A percentile compares a stretch with the other conserved stretches of the same genome.
Conservation (phyloP, 441 rosid species). For the Euphorbia schlechtendalii region DNA sequence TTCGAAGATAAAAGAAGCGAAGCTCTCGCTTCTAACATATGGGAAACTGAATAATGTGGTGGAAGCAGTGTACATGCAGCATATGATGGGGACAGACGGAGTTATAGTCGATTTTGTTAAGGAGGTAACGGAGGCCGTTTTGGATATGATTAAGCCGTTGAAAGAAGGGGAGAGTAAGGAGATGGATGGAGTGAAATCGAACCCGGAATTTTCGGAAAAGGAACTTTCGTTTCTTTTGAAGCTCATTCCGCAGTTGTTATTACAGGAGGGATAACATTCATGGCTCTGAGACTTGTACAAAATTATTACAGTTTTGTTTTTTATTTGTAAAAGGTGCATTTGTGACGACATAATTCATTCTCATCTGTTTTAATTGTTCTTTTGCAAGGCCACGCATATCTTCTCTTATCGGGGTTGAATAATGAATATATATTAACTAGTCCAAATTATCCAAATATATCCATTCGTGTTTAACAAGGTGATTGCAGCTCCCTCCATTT, state of each 20-base stretch:
- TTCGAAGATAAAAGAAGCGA: slow-evolving; percentile 65
- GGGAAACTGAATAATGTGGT: slow-evolving; percentile 79
- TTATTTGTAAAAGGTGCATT: too few species aligned
- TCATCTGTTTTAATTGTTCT: too few species aligned
- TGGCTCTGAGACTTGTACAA: too few species aligned
- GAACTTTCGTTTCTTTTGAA: slow-evolving; percentile 81
- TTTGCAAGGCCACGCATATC: too few species aligned
- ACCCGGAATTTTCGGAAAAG: slow-evolving; percentile 60
- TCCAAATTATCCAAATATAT: too few species aligned
- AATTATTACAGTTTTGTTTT: too few species aligned
- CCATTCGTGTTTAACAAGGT: too few species aligned
- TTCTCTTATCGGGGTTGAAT: too few species aligned
- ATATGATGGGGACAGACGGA: slow-evolving; percentile 87
- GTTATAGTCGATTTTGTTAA: slow-evolving; percentile 76
- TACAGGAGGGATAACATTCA: slow-evolving; percentile 30
- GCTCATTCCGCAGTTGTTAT: slow-evolving; percentile 80
- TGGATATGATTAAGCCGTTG: slow-evolving; percentile 46
- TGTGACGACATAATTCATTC: too few species aligned
- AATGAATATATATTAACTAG: too few species aligned
- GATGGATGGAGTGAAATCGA: slow-evolving; percentile 22
- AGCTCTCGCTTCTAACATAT: slow-evolving; percentile 69
- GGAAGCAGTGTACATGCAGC: slow-evolving; percentile 81
- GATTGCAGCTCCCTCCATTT: too few species aligned
- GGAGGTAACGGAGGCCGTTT: slow-evolving; percentile 64
- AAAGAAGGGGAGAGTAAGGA: slow-evolving; percentile 19